A percentile compares a stretch with the other conserved stretches of the same genome.
Conservation (phyloP, 768 basidiomycete genomes). For the Phallus indusiatus region DNA sequence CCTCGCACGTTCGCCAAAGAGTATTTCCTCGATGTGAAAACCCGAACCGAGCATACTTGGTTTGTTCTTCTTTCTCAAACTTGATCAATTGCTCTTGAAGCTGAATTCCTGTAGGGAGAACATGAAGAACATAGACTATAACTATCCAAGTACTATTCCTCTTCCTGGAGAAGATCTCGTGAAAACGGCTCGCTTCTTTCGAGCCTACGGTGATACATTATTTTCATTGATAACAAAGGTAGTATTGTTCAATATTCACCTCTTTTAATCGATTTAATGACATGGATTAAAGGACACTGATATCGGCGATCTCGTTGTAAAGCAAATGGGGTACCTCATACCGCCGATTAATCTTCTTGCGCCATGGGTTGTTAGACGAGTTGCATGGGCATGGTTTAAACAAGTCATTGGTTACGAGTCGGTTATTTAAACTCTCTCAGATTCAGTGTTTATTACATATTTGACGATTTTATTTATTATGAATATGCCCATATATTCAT, state of each 20-base stretch:
- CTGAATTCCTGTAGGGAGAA: not conserved
- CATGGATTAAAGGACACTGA: not conserved
- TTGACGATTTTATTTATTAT: no score
- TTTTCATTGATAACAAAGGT: not conserved
- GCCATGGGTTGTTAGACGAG: not conserved
- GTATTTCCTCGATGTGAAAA: conserved; percentile 3
- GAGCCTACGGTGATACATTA: not conserved
- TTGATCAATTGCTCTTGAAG: not conserved
- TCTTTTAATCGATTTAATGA: no score
- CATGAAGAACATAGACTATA: conserved; percentile 9
- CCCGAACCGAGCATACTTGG: conserved; percentile 5
- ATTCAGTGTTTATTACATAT: no score
- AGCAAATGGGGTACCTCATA: not conserved
- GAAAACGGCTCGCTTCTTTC: not conserved
- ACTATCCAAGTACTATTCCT: conserved; percentile 9
- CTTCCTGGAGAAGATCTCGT: conserved; percentile 9
- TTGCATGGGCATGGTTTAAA: not conserved
- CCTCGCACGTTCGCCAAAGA: not conserved
- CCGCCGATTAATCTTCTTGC: not conserved
- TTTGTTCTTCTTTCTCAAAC: conserved; percentile 4
- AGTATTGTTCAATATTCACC: not conserved
- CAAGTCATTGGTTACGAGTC: not conserved
- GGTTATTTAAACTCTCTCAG: not conserved
- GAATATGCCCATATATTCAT: no score
- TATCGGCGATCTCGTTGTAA: not conserved